Percentiles rank a stretch among this genome's conserved stretches.
These are phyloP conservation scores for Cercospora nicotianae DNA, from an alignment of 2,329 filamentous ascomycete genomes.

Conservation along the genomic window DNA sequence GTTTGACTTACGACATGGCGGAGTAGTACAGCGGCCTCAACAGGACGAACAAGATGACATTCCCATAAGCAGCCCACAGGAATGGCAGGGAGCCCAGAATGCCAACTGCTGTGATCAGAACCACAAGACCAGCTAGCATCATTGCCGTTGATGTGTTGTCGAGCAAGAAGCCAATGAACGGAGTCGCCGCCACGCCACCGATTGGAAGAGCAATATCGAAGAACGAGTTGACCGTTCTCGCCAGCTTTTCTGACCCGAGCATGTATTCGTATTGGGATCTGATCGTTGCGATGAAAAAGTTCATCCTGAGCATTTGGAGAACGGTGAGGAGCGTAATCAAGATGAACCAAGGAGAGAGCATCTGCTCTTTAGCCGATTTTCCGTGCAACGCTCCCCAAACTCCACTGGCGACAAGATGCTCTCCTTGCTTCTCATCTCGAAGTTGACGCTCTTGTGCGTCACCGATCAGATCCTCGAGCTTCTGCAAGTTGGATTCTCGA, in stretches of 20 bases:
- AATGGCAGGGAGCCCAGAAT: constrained; percentile 73
- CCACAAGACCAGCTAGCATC: constrained; percentile 70
- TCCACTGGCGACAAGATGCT: constrained; percentile 53
- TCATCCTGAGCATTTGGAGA: constrained; percentile 58
- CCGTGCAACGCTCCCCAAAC: constrained; percentile 87
- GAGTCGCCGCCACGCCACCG: constrained; percentile 79
- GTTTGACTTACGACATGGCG: constrained; percentile 59
- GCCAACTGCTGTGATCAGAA: constrained; percentile 71
- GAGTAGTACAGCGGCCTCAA: constrained; percentile 90
- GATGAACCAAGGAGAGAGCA: constrained; percentile 78
- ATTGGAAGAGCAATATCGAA: constrained; percentile 81
- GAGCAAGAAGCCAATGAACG: constrained; percentile 78
- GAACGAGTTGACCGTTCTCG: constrained; percentile 72
- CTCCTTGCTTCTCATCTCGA: constrained; percentile 24
- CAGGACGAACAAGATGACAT: constrained; percentile 75
- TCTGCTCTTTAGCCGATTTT: constrained; percentile 67
- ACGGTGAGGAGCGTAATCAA: constrained; percentile 76
- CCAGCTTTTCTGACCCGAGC: constrained; percentile 61
- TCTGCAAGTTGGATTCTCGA: constrained; percentile 64
- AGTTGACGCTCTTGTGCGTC: constrained; percentile 59
- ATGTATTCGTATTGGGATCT: constrained; percentile 77
- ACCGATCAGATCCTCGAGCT: constrained; percentile 71
- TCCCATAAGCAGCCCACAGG: constrained; percentile 70
- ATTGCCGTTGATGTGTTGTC: constrained; percentile 72
- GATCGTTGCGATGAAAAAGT: constrained; percentile 88